Evolutionary conservation across 441 rosid species (phyloP).

Genomic region (Populus tomentosa): DNA sequence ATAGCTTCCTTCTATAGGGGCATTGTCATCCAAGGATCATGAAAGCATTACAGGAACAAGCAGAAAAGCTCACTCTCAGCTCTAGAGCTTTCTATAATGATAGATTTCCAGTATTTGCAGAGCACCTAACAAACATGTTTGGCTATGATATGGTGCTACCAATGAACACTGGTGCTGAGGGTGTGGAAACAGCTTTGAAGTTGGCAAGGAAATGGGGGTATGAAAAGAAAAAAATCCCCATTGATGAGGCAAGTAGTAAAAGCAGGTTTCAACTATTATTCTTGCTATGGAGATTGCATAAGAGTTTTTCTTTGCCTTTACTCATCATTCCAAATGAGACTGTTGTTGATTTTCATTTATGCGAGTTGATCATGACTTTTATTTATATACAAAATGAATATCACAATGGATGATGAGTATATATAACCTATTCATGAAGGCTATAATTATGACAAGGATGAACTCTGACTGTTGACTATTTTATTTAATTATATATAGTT

Average conservation of each 20-base stretch:
- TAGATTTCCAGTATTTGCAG: conserved; percentile 73
- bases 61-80: conserved; percentile 73
- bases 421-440: not conserved
- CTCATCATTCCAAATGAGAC: not conserved
- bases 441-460: not conserved
- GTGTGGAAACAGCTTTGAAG: conserved; percentile 92
- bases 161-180: conserved; percentile 98
- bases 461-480: not conserved
- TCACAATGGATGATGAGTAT: not conserved
- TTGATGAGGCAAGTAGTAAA: conserved; percentile 52
- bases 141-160: conserved; percentile 98
- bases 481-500: no score
- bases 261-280: not conserved
- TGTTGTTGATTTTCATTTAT: not conserved
- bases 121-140: conserved; percentile 67
- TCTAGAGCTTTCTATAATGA: conserved; percentile 91
- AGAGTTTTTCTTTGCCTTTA: not conserved
- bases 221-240: conserved; percentile 66
- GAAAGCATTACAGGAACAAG: conserved; percentile 80
- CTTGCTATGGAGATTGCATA: not conserved
- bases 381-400: not conserved
- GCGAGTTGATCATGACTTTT: not conserved
- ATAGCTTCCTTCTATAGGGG: conserved; percentile 44
- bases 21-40: conserved; percentile 94
- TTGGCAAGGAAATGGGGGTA: conserved; percentile 97